Conservation (phyloP, 768 basidiomycete species). For the Tricholoma sp. region DNA sequence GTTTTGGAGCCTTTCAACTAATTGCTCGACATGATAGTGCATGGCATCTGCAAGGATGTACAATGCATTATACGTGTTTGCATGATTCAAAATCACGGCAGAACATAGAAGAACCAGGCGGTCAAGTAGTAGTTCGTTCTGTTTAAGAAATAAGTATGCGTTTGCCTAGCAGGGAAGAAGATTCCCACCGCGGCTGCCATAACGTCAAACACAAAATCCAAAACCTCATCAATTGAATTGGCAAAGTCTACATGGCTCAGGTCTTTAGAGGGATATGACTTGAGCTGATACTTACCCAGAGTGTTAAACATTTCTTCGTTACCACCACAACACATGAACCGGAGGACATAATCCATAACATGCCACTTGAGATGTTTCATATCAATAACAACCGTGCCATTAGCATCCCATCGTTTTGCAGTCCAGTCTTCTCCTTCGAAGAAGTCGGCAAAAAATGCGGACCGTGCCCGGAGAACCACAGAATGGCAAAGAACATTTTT, state of each 20-base stretch:
- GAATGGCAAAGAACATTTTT: constrained; percentile 65
- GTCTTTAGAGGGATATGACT: background rate
- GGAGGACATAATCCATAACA: constrained; percentile 69
- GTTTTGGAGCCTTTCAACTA: constrained; percentile 66
- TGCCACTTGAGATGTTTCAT: constrained; percentile 70
- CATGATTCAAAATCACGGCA: constrained; percentile 56
- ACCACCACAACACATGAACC: constrained; percentile 71
- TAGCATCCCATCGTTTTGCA: constrained; percentile 43
- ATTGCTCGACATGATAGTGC: constrained; percentile 63
- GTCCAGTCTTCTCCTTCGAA: constrained; percentile 87
- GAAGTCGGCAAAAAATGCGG: constrained; percentile 77
- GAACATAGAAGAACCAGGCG: constrained; percentile 83
- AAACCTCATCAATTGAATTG: constrained; percentile 60
- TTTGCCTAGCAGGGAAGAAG: background rate
- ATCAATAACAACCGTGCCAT: constrained; percentile 56
- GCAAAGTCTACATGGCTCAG: constrained; percentile 45
- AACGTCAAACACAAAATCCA: constrained; percentile 86
- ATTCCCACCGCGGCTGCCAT: constrained; percentile 73
- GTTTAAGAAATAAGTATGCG: constrained; percentile 4
- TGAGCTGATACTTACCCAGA: constrained; percentile 43
- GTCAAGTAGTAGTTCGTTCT: constrained; percentile 90
- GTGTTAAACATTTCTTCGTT: constrained; percentile 65
- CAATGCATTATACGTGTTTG: constrained; percentile 71
- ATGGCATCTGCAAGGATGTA: constrained; percentile 79
- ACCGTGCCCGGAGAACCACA: constrained; percentile 72